phyloP scores from a whole-genome alignment of 2,329 filamentous ascomycete genomes.

The Colletotrichum acutatum region DNA sequence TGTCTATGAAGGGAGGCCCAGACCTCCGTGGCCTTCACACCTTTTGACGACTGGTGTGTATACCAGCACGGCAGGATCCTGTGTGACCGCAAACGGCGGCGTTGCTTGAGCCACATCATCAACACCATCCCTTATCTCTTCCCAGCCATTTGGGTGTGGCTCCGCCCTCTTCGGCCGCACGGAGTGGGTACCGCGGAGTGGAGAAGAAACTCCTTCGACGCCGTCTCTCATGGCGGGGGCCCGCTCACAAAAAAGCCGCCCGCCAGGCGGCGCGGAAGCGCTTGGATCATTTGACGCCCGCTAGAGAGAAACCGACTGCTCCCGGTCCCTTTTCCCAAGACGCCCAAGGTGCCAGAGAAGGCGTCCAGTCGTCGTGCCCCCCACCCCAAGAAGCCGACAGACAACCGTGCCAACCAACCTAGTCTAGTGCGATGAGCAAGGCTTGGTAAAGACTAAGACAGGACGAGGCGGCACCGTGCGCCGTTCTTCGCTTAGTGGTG shows the following conservation, averaged over 20 bases:
- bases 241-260: not conserved
- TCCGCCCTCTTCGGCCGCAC: conserved; percentile 2
- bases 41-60: not conserved
- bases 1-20: not conserved
- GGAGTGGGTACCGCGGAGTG: not conserved
- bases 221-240: not conserved
- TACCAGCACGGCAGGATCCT: too few relatives aligned
- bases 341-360: not conserved
- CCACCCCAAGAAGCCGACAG: not conserved
- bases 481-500: not conserved
- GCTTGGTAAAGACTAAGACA: not conserved
- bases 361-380: not conserved
- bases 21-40: not conserved
- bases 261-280: not conserved
- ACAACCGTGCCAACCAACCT: not conserved
- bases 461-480: not conserved
- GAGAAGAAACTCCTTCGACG: not conserved
- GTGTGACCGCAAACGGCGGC: not conserved
- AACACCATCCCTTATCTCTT: not conserved
- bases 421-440: not conserved
- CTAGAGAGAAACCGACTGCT: not conserved
- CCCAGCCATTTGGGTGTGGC: not conserved
- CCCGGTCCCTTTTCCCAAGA: not conserved
- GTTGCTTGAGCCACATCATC: not conserved
- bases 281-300: conserved; percentile 4